phyloP scores from a whole-genome alignment of 768 basidiomycete species.

The Agaricus subrufescens region DNA sequence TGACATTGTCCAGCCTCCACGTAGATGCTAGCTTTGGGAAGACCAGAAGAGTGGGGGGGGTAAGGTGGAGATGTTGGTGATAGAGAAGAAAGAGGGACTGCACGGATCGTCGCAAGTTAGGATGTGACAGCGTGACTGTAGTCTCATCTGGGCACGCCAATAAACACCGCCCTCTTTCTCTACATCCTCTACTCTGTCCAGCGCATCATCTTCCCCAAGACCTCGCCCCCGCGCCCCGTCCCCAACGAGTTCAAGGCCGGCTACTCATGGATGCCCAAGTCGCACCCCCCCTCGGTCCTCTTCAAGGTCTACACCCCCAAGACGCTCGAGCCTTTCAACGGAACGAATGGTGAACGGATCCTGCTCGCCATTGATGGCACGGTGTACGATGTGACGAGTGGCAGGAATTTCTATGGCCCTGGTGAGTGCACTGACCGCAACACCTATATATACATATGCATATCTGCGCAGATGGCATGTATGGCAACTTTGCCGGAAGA shows the following conservation, averaged over 20 bases:
- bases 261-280: slow-evolving; percentile 90
- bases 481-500: slow-evolving; percentile 95
- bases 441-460: neutral
- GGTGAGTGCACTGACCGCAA: slow-evolving; percentile 44
- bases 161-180: slow-evolving; percentile 73
- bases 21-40: too few species aligned
- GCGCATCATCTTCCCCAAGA: slow-evolving; percentile 65
- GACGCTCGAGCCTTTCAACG: slow-evolving; percentile 64
- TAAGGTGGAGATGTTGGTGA: too few species aligned
- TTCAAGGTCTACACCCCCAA: slow-evolving; percentile 78
- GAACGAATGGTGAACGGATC: slow-evolving; percentile 65
- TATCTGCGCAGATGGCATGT: slow-evolving; percentile 77
- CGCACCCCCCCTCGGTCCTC: slow-evolving; percentile 73
- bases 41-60: too few species aligned
- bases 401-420: slow-evolving; percentile 90
- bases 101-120: too few species aligned
- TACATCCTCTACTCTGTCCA: slow-evolving; percentile 79
- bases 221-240: slow-evolving; percentile 36
- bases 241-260: slow-evolving; percentile 73
- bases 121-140: too few species aligned
- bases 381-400: slow-evolving; percentile 92
- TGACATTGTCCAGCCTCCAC: too few species aligned
- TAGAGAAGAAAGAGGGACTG: too few species aligned
- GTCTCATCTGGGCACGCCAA: too few species aligned
- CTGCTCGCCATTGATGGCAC: slow-evolving; percentile 78